Base-by-base conservation (phyloP, 805 yeast genomes). In the Metschnikowia borealis region DNA sequence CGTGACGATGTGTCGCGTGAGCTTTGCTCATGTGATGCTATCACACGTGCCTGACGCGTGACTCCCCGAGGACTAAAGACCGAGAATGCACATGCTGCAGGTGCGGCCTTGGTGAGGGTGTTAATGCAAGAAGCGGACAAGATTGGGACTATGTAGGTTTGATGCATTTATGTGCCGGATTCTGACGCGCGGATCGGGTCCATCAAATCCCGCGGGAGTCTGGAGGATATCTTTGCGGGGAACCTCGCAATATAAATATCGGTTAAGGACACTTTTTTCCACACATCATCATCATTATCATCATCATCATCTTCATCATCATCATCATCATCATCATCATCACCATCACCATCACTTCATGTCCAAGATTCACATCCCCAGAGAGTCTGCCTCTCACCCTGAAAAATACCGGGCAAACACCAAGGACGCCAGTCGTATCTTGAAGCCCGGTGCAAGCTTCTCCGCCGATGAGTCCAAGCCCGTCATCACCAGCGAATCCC, bases 311-410 rank as follows among this genome's bases (percentile, higher is more conserved):
- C 38, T 0, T n/a, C 38, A 8, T 18, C 21, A 29, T 17, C 34
- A 42, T 18, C 5, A n/a, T n/a, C 5, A n/a, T 38, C n/a, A 7
- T 14, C 38, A 0, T n/a, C 38, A 8, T 18, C 21, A 29, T 17
- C 34, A 42, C n/a, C n/a, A n/a, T n/a, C n/a, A n/a, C n/a, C n/a
- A n/a, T n/a, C n/a, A n/a, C n/a, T n/a, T 18, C 5, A 67, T 66
- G 71, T 62, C 70, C 0, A 58, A 61, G 5, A 51, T 66, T 10
- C 61, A 63, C n/a, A 41, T 69, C 33, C 49, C 63, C 4, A 59
- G 58, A 8, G 68, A 64, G 43, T 70, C 75, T 5, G 73, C 70
- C 50, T 38, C 48, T 20, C 42, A 68, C 50, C 75, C 75, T 1
- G 50, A 48, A 17, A 62, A 62, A 40, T 73, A 56, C 57, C 57